Percentiles rank a stretch among this genome's conserved stretches.
These are phyloP conservation scores for Chaetomium olivaceum DNA, from an alignment of 2,329 filamentous ascomycete species.

Conservation along the genomic window DNA sequence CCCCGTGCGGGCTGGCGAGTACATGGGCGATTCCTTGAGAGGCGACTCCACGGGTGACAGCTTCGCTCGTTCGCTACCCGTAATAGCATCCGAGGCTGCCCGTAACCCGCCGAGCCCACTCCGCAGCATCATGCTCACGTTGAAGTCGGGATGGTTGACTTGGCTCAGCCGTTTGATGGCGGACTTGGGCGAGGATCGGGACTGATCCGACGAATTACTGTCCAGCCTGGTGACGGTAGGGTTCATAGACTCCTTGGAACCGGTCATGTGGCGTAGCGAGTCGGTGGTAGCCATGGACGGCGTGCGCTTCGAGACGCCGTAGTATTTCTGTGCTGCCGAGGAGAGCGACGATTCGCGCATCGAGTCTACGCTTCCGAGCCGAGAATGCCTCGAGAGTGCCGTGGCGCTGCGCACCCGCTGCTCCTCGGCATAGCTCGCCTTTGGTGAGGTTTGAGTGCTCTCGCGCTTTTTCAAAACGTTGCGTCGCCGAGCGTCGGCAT, in stretches of 20 bases:
- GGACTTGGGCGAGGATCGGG: slow-evolving; percentile 41
- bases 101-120: slow-evolving; percentile 73
- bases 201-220: slow-evolving; percentile 39
- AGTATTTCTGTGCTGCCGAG: slow-evolving; percentile 71
- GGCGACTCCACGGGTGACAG: slow-evolving; percentile 54
- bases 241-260: slow-evolving; percentile 55
- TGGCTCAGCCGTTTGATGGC: slow-evolving; percentile 50
- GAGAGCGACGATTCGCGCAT: slow-evolving; percentile 61
- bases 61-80: slow-evolving; percentile 55
- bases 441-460: slow-evolving; percentile 59
- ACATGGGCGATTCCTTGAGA: slow-evolving; percentile 53
- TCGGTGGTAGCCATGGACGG: slow-evolving; percentile 61
- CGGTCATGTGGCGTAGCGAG: slow-evolving; percentile 52
- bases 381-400: slow-evolving; percentile 70
- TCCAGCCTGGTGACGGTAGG: slow-evolving; percentile 65
- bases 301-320: slow-evolving; percentile 57
- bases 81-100: slow-evolving; percentile 77
- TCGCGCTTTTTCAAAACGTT: slow-evolving; percentile 81
- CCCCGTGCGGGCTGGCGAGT: slow-evolving; percentile 72
- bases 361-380: slow-evolving; percentile 78
- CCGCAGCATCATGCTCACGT: slow-evolving; percentile 52
- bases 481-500: slow-evolving; percentile 72
- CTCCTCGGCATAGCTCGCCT: slow-evolving; percentile 76
- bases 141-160: slow-evolving; percentile 55
- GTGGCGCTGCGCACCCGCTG: slow-evolving; percentile 66